Base-by-base conservation (phyloP, 2,329 filamentous ascomycete genomes). In the Colletotrichum truncatum region DNA sequence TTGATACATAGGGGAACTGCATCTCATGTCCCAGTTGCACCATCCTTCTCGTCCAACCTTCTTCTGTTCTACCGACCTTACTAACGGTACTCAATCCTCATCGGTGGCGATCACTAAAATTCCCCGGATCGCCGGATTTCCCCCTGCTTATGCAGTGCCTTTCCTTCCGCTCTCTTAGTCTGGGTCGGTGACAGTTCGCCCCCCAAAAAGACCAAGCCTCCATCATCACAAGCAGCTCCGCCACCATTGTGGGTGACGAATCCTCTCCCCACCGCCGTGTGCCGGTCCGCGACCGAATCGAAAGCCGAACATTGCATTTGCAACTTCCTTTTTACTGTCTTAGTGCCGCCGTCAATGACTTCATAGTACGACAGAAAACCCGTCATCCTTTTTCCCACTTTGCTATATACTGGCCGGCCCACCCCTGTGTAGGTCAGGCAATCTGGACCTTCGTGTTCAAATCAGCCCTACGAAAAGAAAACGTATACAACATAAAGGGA, bases 221-320 rank as follows among this genome's bases (percentile, higher is more conserved):
- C 60, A 55, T 64, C 58, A 39, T 52, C 51, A 61, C 56, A 43
- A 32, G 49, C 39, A 55, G 46, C 64, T 64, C 53, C 64, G 64
- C 64, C 64, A 66, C 64, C 59, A 57, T 64, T 52, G 30, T 48
- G 34, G 64, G 52, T 66, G 52, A 66, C 64, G 64, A 66, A 46
- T 64, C 64, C 58, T 49, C 52, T 39, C 64, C 51, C 59, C 64
- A 63, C 63, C 46, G 49, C 43, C 34, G 56, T 46, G 56, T 63
- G 55, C 57, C 57, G 39, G 43, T 59, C 36, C 55, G 45, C 25
- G 26, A 12, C 53, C 39, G 36, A 54, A 23, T 49, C 57, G 48
- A 55, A 61, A 39, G 51, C 51, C 39, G 51, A 34, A 41, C 41
- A 39, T 34, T 49, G 25, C 59, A 46, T 34, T 51, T 41, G 21